Evolutionary conservation across 2,329 filamentous ascomycete species (phyloP).

Genomic region (Scytalidium sp.): DNA sequence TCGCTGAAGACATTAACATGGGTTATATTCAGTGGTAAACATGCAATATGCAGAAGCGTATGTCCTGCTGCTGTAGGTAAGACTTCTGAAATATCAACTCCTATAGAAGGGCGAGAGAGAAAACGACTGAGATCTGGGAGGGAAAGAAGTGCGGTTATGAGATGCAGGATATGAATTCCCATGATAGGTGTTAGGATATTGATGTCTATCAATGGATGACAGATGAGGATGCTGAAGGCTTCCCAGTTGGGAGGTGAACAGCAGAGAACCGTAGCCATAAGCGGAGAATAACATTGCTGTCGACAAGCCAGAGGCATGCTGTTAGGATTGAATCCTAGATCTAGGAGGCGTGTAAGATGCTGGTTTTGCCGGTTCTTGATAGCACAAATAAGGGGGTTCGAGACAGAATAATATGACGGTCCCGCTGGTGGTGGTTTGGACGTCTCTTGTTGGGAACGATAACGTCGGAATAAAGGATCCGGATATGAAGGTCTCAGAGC

Average conservation of each 20-base stretch:
- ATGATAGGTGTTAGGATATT: slow-evolving; percentile 15
- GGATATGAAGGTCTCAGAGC: too few relatives aligned
- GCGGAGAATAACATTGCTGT: slow-evolving; percentile 14
- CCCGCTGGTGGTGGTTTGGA: too few relatives aligned
- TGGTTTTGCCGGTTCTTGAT: slow-evolving; percentile 5
- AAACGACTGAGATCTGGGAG: too few relatives aligned
- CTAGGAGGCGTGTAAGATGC: slow-evolving; percentile 13
- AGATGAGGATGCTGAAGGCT: slow-evolving; percentile 11
- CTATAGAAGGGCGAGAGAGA: too few relatives aligned
- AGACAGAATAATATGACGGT: too few relatives aligned
- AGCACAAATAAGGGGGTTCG: slow-evolving; percentile 14
- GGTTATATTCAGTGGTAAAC: slow-evolving; percentile 13
- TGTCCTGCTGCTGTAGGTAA: slow-evolving; percentile 17
- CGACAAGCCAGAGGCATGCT: slow-evolving; percentile 15
- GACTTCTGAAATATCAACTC: too few relatives aligned
- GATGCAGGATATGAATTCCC: slow-evolving; percentile 16
- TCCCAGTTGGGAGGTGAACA: slow-evolving; percentile 6
- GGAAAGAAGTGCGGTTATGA: slow-evolving; percentile 14
- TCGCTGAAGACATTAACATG: too few relatives aligned
- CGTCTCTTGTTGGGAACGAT: too few relatives aligned
- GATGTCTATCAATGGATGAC: slow-evolving; percentile 9
- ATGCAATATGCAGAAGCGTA: slow-evolving; percentile 19
- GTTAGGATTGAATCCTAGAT: slow-evolving; percentile 15
- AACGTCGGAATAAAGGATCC: too few relatives aligned
- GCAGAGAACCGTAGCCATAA: slow-evolving; percentile 15